Evolutionary conservation across 2,329 filamentous ascomycete species (phyloP), one percentile per base, ranked within the genome.

Genomic region (Botrytis fabae): DNA sequence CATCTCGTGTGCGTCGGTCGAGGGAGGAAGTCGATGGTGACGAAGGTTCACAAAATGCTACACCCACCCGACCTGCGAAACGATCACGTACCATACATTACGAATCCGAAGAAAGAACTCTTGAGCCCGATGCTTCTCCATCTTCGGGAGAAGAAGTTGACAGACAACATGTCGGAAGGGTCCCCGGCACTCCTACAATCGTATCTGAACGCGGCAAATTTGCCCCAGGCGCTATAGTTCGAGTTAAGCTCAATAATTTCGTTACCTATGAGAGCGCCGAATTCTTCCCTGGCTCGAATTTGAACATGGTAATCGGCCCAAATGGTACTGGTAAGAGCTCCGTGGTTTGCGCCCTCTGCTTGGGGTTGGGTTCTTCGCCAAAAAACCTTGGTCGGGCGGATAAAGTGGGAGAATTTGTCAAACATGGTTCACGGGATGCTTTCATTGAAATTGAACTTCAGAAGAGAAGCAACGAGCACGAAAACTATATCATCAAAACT

Each of bases 231-330:
- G 92, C 96, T 16, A 97, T 99, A 77, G 90, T 98, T 66, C 90
- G 95, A 51, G 94, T 99, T 65, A 92, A 90, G 77, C 87, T 98
- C 62, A 88, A 87, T 66, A 93, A 98, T 82, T 99, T 99, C 78
- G 94, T 99, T 72, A 99, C 96, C 0, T 99, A 99, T 83, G 94
- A 93, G 68, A 90, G 91, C 70, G 95, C 94, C 72, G 95, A 97
- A 76, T 98, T 98, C 82, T 89, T 92, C 73, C 94, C 94, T 20
- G 96, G 96, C 0, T 95, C 96, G 0, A 95, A 93, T 80, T 83
- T 99, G 79, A 99, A 99, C 81, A 98, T 99, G 95, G 91, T 99
- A 70, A 97, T 99, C 78, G 96, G 96, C 0, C 96, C 96, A n/a
- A 99, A 99, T 79, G 96, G 96, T 48, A 98, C 96, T 0, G 96